These are phyloP conservation scores for Westerdykella sp. DNA, from an alignment of 2,329 filamentous ascomycete species.

Conservation along the genomic window DNA sequence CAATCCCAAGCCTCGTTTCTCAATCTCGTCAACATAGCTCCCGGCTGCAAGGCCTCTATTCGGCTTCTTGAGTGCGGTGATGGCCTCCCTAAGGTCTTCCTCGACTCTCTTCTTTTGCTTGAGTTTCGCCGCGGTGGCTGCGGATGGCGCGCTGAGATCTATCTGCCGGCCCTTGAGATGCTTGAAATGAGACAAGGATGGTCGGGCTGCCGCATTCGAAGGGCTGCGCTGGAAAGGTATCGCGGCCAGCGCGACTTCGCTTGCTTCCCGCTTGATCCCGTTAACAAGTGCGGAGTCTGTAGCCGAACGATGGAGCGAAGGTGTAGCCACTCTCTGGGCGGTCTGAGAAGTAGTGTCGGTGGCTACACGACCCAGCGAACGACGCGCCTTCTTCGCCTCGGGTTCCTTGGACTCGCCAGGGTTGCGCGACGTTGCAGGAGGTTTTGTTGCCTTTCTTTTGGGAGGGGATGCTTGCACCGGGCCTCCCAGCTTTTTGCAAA, in stretches of 20 bases:
- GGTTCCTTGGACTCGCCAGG: slow-evolving; percentile 36
- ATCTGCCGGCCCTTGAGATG: slow-evolving; percentile 49
- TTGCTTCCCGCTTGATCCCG: slow-evolving; percentile 62
- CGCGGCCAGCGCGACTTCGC: slow-evolving; percentile 52
- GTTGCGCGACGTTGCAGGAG: slow-evolving; percentile 28
- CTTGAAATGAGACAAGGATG: slow-evolving; percentile 39
- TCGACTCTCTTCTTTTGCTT: slow-evolving; percentile 62
- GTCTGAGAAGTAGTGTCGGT: slow-evolving; percentile 50
- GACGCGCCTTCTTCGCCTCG: slow-evolving; percentile 39
- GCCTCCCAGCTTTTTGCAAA: slow-evolving; percentile 72
- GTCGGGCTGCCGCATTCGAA: slow-evolving; percentile 30
- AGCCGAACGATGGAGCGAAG: slow-evolving; percentile 63
- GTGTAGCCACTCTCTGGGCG: slow-evolving; percentile 46
- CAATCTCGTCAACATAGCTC: slow-evolving; percentile 60
- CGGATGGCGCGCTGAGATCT: slow-evolving; percentile 49
- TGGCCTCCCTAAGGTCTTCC: slow-evolving; percentile 66
- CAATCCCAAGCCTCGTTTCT: slow-evolving; percentile 45
- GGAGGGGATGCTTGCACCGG: slow-evolving; percentile 56
- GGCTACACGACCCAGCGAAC: slow-evolving; percentile 56
- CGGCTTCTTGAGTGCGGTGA: slow-evolving; percentile 66
- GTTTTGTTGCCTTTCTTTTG: slow-evolving; percentile 44
- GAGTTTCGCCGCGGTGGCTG: slow-evolving; percentile 51
- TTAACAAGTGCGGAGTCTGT: slow-evolving; percentile 55
- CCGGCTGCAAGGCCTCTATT: slow-evolving; percentile 65
- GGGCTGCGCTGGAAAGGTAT: slow-evolving; percentile 46